These are phyloP conservation scores for Pharus latifolius DNA, from an alignment of 176 grass and related monocot species.

Conservation along the genomic window DNA sequence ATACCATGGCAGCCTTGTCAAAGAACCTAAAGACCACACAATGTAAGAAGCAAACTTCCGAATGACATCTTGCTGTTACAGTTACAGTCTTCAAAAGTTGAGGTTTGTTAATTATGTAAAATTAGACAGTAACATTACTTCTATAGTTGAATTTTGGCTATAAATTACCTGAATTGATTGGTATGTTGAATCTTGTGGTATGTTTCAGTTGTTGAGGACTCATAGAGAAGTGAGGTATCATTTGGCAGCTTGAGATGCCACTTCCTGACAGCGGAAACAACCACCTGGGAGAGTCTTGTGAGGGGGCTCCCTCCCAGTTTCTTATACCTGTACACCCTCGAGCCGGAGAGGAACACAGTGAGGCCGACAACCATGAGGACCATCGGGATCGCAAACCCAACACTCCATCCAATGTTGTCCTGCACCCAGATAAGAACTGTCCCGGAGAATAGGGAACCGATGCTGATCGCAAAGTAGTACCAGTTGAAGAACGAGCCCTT, in stretches of 20 bases:
- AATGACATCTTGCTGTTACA: not conserved
- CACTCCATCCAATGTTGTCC: slow-evolving; percentile 24
- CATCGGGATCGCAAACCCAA: slow-evolving; percentile 26
- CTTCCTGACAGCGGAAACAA: slow-evolving; percentile 35
- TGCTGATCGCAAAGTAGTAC: slow-evolving; percentile 34
- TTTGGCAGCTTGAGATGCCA: slow-evolving; percentile 8
- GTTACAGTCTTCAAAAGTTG: not conserved
- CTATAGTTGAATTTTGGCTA: not conserved
- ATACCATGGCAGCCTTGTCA: slow-evolving; percentile 34
- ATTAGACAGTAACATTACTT: not conserved
- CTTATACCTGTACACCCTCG: slow-evolving; percentile 18
- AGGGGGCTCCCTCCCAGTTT: slow-evolving; percentile 24
- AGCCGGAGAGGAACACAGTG: slow-evolving; percentile 6
- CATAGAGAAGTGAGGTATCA: slow-evolving; percentile 26
- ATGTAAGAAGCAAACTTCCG: not conserved
- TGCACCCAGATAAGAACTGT: slow-evolving; percentile 47
- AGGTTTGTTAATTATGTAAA: not conserved
- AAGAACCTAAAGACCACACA: slow-evolving; percentile 11
- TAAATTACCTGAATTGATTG: not conserved
- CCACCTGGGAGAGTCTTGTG: slow-evolving; percentile 27
- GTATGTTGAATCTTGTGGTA: slow-evolving; percentile 4
- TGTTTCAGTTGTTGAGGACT: not conserved
- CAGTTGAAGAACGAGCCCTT: slow-evolving; percentile 55
- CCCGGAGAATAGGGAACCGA: slow-evolving; percentile 20
- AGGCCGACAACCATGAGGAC: slow-evolving; percentile 3